A percentile compares a stretch with the other conserved stretches of the same genome.
Evolutionary conservation across 768 basidiomycete genomes (phyloP).

Genomic region (Fomitopsis serialis): DNA sequence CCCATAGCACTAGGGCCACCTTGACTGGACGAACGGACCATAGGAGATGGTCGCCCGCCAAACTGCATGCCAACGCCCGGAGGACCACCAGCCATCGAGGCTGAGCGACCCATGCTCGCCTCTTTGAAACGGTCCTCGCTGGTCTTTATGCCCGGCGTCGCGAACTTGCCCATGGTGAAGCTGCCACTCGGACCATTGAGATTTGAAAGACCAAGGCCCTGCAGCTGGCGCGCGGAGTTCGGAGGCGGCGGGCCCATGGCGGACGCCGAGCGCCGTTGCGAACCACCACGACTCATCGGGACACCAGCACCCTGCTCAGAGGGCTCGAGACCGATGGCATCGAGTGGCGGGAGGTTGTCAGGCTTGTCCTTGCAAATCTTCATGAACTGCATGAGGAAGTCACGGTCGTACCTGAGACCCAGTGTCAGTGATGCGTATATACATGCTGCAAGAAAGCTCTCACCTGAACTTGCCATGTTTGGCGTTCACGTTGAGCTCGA

Average conservation of each 20-base stretch:
- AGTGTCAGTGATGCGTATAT: background rate
- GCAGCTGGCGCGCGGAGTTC: slow-evolving; percentile 38
- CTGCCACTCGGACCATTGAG: slow-evolving; percentile 28
- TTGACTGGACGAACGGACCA: too few relatives aligned
- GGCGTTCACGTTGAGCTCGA: slow-evolving; percentile 80
- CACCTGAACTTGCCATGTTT: slow-evolving; percentile 89
- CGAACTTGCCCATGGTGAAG: slow-evolving; percentile 67
- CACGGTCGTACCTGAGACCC: slow-evolving; percentile 79
- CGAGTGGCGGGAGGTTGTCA: slow-evolving; percentile 81
- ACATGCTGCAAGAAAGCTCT: background rate
- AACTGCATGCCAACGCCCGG: slow-evolving; percentile 42
- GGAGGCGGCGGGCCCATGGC: slow-evolving; percentile 34
- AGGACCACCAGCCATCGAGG: slow-evolving; percentile 48
- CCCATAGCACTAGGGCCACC: too few relatives aligned
- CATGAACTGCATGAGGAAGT: slow-evolving; percentile 98
- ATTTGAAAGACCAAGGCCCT: slow-evolving; percentile 40
- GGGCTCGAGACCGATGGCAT: slow-evolving; percentile 87
- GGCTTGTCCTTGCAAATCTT: slow-evolving; percentile 92
- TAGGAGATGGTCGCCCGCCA: too few relatives aligned
- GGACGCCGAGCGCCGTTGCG: slow-evolving; percentile 51
- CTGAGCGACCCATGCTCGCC: slow-evolving; percentile 41
- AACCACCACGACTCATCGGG: slow-evolving; percentile 54
- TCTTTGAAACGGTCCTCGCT: slow-evolving; percentile 66
- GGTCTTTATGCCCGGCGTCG: slow-evolving; percentile 50
- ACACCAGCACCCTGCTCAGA: slow-evolving; percentile 42